Base-by-base conservation (phyloP, 2,329 filamentous ascomycete species). In the Fragosphaeria purpurea region DNA sequence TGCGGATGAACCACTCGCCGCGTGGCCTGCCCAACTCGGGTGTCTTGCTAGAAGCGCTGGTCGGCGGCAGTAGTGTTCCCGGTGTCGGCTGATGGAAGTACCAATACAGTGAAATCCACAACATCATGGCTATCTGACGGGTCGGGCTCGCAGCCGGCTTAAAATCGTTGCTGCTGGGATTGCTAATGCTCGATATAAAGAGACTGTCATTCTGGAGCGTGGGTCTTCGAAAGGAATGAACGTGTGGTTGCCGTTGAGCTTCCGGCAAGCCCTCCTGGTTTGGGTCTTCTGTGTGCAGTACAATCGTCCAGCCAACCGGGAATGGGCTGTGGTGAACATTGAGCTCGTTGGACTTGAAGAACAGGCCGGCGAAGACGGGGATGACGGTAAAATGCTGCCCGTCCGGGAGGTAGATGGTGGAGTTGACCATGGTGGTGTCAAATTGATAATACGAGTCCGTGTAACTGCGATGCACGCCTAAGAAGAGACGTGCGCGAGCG, bases 81-180 rank as follows among this genome's bases (percentile, higher is more conserved):
- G 91, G 91, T 59, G 84, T 77, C 1, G 82, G 77, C 65, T 95
- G 88, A 68, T 96, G 90, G 60, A 96, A 97, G 71, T 97, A 97
- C 91, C 91, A 97, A 72, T 88, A 95, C 41, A 97, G 72, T 1
- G 88, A 90, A 37, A 89, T 82, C 87, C 88, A 97, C 6, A 97
- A 76, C 85, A 96, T 95, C 87, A 96, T 89, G 57, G 91, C 91
- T 53, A 95, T 87, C 68, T 95, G 87, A 43, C 90, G 76, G 1
- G 88, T 93, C 0, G 88, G 88, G 55, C 88, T 95, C 11, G 76
- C 81, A 1, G 85, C 79, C 1, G 88, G 81, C 62, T 86, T 88
- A 70, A 85, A 94, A 46, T 95, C 88, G 62, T 70, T 80, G 64
- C 75, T 86, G 46, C 85, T 85, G 0, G 91, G 88, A 57, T 86